Conservation (phyloP, 2,329 filamentous ascomycete species). For the Metarhizium brunneum region DNA sequence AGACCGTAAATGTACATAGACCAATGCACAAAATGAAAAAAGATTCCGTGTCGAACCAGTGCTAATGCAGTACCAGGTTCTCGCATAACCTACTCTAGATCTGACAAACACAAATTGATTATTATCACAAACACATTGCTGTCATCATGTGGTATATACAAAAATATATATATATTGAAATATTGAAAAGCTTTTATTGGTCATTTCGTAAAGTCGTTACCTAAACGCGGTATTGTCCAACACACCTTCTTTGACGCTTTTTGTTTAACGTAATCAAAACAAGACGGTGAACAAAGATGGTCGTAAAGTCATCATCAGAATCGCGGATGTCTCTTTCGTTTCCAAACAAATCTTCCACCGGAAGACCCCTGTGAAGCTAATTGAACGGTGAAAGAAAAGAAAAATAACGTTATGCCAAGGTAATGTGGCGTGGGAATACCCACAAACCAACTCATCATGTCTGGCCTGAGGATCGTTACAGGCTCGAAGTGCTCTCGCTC, state of each 20-base stretch:
- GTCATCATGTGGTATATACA: not conserved
- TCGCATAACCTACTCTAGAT: too few species aligned
- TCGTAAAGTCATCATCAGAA: conserved; percentile 27
- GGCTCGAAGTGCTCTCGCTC: conserved; percentile 21
- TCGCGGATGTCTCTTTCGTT: conserved; percentile 16
- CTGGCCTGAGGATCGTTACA: conserved; percentile 29
- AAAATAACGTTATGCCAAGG: conserved; percentile 10
- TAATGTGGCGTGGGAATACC: conserved; percentile 12
- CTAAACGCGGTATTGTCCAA: conserved; percentile 25
- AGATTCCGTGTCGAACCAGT: too few species aligned
- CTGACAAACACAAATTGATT: too few species aligned
- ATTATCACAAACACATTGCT: too few species aligned
- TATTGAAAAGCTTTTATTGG: conserved; percentile 28
- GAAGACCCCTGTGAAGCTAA: conserved; percentile 10
- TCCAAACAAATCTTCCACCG: conserved; percentile 13
- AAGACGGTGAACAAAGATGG: conserved; percentile 13
- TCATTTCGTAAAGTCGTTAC: conserved; percentile 30
- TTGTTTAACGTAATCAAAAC: conserved; percentile 16
- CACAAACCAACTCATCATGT: conserved; percentile 17
- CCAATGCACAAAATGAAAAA: too few species aligned
- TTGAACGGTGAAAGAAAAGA: conserved; percentile 1
- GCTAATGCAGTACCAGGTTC: not conserved
- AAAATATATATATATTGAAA: not conserved
- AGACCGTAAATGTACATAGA: too few species aligned
- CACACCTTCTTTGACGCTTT: conserved; percentile 21